These are phyloP conservation scores for Trichoderma koningii DNA, from an alignment of 2,329 filamentous ascomycete genomes.

Conservation along the genomic window DNA sequence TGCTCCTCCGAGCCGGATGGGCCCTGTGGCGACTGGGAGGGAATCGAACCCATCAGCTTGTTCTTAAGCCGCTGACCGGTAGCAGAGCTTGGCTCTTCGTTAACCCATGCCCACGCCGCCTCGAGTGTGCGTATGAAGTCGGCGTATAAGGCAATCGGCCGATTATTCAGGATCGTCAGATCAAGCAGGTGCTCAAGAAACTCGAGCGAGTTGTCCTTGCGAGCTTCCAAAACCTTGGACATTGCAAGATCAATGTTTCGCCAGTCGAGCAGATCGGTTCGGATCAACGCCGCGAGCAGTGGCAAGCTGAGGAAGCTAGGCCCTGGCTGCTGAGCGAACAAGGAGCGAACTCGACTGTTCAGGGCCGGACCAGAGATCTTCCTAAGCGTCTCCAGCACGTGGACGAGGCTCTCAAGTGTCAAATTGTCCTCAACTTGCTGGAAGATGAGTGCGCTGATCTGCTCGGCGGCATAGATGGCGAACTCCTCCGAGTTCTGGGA, in stretches of 20 bases:
- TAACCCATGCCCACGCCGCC: slow-evolving; percentile 78
- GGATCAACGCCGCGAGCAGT: slow-evolving; percentile 58
- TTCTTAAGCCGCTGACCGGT: slow-evolving; percentile 71
- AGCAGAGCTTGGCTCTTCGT: slow-evolving; percentile 66
- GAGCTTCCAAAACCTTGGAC: slow-evolving; percentile 69
- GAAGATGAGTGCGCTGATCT: slow-evolving; percentile 61
- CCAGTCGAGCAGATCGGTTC: slow-evolving; percentile 64
- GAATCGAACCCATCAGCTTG: slow-evolving; percentile 52
- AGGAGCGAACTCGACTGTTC: slow-evolving; percentile 56
- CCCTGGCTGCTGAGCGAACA: slow-evolving; percentile 60
- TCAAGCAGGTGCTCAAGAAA: slow-evolving; percentile 81
- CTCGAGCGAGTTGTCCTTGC: slow-evolving; percentile 71
- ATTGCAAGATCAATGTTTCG: slow-evolving; percentile 69
- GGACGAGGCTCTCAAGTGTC: slow-evolving; percentile 62
- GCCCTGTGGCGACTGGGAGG: slow-evolving; percentile 45
- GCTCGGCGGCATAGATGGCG: slow-evolving; percentile 60
- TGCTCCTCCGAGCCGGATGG: slow-evolving; percentile 57
- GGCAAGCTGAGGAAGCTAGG: slow-evolving; percentile 59
- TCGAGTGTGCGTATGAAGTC: slow-evolving; percentile 85
- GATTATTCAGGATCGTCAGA: slow-evolving; percentile 74
- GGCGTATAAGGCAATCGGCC: slow-evolving; percentile 75
- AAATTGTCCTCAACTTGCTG: slow-evolving; percentile 56
- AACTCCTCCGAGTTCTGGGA: slow-evolving; percentile 64
- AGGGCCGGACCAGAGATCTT: slow-evolving; percentile 60
- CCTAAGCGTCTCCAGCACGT: slow-evolving; percentile 61